Conservation (phyloP, 768 basidiomycete genomes). For the Cantharellus anzutake region DNA sequence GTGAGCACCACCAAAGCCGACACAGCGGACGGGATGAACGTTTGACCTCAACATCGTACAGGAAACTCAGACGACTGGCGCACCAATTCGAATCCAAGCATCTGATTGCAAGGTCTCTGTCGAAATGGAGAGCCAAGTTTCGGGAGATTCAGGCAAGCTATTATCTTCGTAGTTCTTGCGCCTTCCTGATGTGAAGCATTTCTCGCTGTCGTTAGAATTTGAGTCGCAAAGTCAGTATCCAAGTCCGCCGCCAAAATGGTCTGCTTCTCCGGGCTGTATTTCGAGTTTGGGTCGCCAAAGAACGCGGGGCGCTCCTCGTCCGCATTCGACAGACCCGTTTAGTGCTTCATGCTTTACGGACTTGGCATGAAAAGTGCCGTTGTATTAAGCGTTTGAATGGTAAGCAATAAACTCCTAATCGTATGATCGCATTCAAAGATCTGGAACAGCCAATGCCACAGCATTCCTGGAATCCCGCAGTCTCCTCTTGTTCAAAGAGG, state of each 20-base stretch:
- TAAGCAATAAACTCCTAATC: slow-evolving; percentile 20
- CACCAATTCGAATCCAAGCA: slow-evolving; percentile 21
- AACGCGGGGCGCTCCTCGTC: slow-evolving; percentile 38
- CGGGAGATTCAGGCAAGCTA: slow-evolving; percentile 27
- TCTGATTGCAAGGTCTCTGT: slow-evolving; percentile 28
- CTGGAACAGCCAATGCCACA: background rate
- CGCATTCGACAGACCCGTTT: slow-evolving; percentile 30
- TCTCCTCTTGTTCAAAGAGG: background rate
- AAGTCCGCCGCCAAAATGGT: slow-evolving; percentile 35
- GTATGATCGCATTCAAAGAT: background rate
- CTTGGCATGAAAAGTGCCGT: slow-evolving; percentile 30
- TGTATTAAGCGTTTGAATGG: slow-evolving; percentile 23
- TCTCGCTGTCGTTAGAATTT: background rate
- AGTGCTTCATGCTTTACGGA: slow-evolving; percentile 26
- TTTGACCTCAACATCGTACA: background rate
- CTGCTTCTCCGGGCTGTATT: slow-evolving; percentile 37
- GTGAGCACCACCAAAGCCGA: background rate
- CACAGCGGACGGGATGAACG: background rate
- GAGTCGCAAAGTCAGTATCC: slow-evolving; percentile 27
- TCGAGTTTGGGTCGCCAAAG: slow-evolving; percentile 50
- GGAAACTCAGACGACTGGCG: background rate
- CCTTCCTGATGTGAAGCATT: background rate
- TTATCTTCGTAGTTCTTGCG: background rate
- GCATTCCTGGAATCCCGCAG: background rate
- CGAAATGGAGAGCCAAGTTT: slow-evolving; percentile 34